A percentile compares a stretch with the other conserved stretches of the same genome.
phyloP scores from a whole-genome alignment of 1,139 yeast species.

The Tardiomyces digboiensis region DNA sequence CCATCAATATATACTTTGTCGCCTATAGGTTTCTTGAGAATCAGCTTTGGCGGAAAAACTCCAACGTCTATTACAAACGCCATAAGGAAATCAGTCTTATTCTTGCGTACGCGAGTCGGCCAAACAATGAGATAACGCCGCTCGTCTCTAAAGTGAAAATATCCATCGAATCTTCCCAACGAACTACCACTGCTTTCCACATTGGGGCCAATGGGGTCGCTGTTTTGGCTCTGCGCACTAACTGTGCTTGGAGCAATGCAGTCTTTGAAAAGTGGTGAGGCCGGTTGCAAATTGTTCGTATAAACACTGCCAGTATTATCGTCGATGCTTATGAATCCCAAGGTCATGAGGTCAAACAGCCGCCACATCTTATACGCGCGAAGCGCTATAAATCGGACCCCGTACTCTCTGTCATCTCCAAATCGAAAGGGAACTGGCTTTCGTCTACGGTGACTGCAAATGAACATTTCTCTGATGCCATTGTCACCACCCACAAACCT shows the following conservation, averaged over 20 bases:
- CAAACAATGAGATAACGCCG: neutral
- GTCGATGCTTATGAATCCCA: neutral
- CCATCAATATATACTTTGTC: neutral
- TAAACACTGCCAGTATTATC: neutral
- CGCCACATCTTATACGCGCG: neutral
- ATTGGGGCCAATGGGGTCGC: no score
- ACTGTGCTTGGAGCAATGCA: no score
- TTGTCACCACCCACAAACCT: neutral
- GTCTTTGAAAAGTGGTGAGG: neutral
- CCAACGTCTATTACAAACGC: neutral
- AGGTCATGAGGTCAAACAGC: neutral
- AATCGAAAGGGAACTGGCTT: neutral
- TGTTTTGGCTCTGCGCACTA: no score
- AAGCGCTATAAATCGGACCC: neutral
- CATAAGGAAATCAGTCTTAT: neutral
- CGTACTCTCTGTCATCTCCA: neutral
- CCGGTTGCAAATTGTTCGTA: neutral
- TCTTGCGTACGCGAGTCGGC: neutral
- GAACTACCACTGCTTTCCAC: no score
- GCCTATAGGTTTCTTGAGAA: neutral
- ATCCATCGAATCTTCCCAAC: neutral
- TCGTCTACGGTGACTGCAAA: neutral
- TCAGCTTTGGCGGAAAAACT: neutral
- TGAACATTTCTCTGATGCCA: neutral
- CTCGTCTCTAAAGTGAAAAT: neutral